Evolutionary conservation across 2,329 filamentous ascomycete species (phyloP).

Genomic region (Ceratocystis papillata): DNA sequence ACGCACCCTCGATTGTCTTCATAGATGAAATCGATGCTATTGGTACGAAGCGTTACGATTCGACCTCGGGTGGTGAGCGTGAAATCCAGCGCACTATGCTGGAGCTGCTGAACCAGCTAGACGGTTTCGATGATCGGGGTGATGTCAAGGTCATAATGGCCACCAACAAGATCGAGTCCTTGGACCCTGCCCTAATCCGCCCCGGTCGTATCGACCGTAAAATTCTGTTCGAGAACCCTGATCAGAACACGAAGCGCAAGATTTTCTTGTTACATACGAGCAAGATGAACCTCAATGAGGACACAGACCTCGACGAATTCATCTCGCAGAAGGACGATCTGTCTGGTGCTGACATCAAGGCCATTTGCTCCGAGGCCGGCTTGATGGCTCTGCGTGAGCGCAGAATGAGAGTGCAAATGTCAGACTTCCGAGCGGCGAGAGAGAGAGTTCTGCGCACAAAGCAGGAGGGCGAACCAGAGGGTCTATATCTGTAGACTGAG

Average conservation of each 20-base stretch:
- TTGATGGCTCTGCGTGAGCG: slow-evolving; percentile 87
- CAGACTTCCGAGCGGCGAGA: slow-evolving; percentile 83
- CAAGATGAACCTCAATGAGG: slow-evolving; percentile 93
- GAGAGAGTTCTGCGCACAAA: slow-evolving; percentile 97
- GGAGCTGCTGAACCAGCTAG: slow-evolving; percentile 93
- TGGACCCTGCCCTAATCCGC: slow-evolving; percentile 91
- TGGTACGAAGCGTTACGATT: slow-evolving; percentile 97
- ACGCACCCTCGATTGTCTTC: slow-evolving; percentile 94
- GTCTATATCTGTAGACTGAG: slow-evolving; percentile 75
- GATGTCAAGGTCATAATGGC: slow-evolving; percentile 99
- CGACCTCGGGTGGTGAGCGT: slow-evolving; percentile 88
- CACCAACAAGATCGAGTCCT: slow-evolving; percentile 98
- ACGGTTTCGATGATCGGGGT: slow-evolving; percentile 96
- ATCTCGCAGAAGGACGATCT: slow-evolving; percentile 97
- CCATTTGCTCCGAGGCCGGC: slow-evolving; percentile 95
- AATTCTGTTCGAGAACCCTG: slow-evolving; percentile 62
- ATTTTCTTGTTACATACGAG: slow-evolving; percentile 97
- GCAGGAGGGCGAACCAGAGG: slow-evolving; percentile 95
- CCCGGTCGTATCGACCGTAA: slow-evolving; percentile 97
- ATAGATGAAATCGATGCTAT: slow-evolving; percentile 99
- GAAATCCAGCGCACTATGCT: slow-evolving; percentile 98
- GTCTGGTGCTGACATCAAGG: slow-evolving; percentile 95
- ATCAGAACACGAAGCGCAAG: slow-evolving; percentile 89
- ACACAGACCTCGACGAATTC: slow-evolving; percentile 98
- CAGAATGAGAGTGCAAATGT: slow-evolving; percentile 98